phyloP scores from a whole-genome alignment of 768 basidiomycete genomes.

The Lenzites betulinus region DNA sequence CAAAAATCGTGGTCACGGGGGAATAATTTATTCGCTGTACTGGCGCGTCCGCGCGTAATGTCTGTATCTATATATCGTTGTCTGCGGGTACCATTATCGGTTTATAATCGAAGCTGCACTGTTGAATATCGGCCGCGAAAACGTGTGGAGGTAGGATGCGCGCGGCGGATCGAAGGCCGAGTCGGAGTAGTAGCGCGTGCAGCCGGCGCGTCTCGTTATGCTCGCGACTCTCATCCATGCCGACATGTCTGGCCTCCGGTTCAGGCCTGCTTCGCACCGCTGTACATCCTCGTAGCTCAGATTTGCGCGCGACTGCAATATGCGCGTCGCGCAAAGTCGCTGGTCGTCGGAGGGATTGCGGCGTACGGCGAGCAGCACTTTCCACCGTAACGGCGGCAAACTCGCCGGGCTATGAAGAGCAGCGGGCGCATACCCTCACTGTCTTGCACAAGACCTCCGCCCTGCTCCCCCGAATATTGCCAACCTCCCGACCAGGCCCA shows the following conservation, averaged over 20 bases:
- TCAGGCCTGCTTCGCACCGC: constrained; percentile 23
- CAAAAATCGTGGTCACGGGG: constrained; percentile 27
- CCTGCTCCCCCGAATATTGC: constrained; percentile 48
- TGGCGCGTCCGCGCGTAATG: neutral
- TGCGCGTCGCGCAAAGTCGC: neutral
- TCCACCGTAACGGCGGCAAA: neutral
- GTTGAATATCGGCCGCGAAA: too few species aligned
- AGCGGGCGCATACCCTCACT: constrained; percentile 39
- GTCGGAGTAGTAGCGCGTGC: constrained; percentile 13
- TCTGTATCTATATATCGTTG: constrained; percentile 6
- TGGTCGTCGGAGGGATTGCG: neutral
- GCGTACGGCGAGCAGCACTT: constrained; percentile 22
- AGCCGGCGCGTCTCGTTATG: constrained; percentile 15
- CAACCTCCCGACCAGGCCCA: constrained; percentile 21
- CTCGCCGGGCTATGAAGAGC: constrained; percentile 9
- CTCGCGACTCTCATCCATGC: constrained; percentile 28
- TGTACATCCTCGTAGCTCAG: constrained; percentile 10
- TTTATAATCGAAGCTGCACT: neutral
- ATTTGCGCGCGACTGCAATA: neutral
- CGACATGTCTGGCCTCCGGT: constrained; percentile 30
- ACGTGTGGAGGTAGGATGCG: neutral
- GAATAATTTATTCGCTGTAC: constrained; percentile 5
- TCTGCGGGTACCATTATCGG: neutral
- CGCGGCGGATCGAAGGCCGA: neutral
- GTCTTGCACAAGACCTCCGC: constrained; percentile 51